These are phyloP conservation scores for Dysphania ambrosioides DNA, from an alignment of 148 eudicot species.

Conservation along the genomic window DNA sequence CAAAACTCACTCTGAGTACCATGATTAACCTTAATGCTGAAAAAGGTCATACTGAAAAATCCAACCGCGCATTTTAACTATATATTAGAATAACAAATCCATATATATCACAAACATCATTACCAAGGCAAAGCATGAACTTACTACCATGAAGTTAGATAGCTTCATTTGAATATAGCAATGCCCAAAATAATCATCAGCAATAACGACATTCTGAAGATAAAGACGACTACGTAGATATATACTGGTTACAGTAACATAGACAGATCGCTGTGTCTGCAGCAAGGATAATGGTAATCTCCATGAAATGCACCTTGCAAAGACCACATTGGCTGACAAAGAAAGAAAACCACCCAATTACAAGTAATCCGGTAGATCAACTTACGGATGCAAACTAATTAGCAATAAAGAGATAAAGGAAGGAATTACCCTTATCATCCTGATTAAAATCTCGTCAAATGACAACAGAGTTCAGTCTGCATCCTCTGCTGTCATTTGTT, in stretches of 20 bases:
- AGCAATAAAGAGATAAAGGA: conserved; percentile 32
- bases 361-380: conserved; percentile 35
- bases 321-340: conserved; percentile 42
- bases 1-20: not conserved
- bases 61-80: not conserved
- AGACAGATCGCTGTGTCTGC: conserved; percentile 17
- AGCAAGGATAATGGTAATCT: conserved; percentile 13
- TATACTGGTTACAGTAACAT: conserved; percentile 14
- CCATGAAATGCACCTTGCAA: conserved; percentile 25
- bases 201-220: conserved; percentile 4
- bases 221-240: conserved; percentile 5
- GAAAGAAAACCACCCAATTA: conserved; percentile 38
- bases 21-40: not conserved
- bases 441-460: conserved; percentile 16
- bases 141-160: conserved; percentile 24
- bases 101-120: conserved; percentile 5
- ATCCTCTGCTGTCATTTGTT: conserved; percentile 24
- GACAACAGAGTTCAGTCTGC: conserved; percentile 24
- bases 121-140: not conserved
- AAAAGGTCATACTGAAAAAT: conserved; percentile 13
- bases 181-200: conserved; percentile 11
- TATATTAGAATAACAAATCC: conserved; percentile 2
- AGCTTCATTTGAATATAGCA: conserved; percentile 25
- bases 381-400: conserved; percentile 11
- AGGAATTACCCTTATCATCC: conserved; percentile 43